Evolutionary conservation across 2,329 filamentous ascomycete species (phyloP).

Genomic region (Aureobasidium sp.): DNA sequence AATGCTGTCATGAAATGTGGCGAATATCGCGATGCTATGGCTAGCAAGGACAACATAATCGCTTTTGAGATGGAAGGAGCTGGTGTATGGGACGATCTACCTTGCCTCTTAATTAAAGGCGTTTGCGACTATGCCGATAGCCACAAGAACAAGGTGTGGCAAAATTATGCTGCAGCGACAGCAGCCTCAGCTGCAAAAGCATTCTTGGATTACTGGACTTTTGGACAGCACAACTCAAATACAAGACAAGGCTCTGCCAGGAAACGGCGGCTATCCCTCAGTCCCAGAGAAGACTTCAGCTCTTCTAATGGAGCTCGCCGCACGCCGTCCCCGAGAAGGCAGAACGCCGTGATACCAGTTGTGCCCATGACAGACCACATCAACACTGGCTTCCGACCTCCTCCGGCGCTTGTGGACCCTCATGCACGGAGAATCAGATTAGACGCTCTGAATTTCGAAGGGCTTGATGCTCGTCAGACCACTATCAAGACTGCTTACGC

Average conservation of each 20-base stretch:
- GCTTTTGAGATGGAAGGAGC: constrained; percentile 21
- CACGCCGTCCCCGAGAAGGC: not conserved
- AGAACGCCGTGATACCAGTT: not conserved
- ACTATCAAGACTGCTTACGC: constrained; percentile 34
- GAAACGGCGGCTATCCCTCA: not conserved
- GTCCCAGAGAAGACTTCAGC: not conserved
- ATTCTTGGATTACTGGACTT: constrained; percentile 7
- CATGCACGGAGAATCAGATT: not conserved
- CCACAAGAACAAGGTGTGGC: constrained; percentile 20
- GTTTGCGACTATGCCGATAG: constrained; percentile 19
- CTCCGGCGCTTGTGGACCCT: not conserved
- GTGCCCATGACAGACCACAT: not conserved
- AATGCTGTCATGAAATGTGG: constrained; percentile 13
- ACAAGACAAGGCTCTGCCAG: not conserved
- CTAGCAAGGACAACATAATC: constrained; percentile 1
- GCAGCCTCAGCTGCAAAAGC: constrained; percentile 17
- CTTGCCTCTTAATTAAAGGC: constrained; percentile 17
- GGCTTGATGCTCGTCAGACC: constrained; percentile 31
- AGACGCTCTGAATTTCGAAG: not conserved
- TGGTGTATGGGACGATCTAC: constrained; percentile 17
- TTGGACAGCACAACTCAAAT: not conserved
- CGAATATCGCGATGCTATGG: constrained; percentile 3
- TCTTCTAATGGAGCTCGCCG: not conserved
- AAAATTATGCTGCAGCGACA: constrained; percentile 17
- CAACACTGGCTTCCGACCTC: not conserved